Evolutionary conservation across 441 rosid genomes (phyloP).

Genomic region (Erodium chrysanthum): DNA sequence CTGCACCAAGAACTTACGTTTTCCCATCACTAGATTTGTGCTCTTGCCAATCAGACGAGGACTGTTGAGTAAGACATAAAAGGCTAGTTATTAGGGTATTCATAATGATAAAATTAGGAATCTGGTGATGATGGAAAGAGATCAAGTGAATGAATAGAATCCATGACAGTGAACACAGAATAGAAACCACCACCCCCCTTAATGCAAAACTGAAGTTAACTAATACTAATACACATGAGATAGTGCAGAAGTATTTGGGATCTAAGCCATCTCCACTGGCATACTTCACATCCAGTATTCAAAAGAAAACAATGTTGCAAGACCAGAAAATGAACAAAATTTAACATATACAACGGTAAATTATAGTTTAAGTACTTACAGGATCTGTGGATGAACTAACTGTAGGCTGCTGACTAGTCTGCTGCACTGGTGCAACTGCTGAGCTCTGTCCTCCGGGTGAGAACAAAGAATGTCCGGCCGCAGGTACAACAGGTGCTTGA

Average conservation of each 20-base stretch:
- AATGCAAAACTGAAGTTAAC: background rate
- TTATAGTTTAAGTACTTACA: constrained; percentile 31
- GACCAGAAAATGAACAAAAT: constrained; percentile 7
- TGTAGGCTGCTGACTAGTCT: constrained; percentile 43
- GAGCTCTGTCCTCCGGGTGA: constrained; percentile 43
- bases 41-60: constrained; percentile 89
- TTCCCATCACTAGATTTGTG: constrained; percentile 79
- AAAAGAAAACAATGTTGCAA: background rate
- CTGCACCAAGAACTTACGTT: constrained; percentile 42
- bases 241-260: background rate
- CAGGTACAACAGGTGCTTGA: constrained; percentile 36
- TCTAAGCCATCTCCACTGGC: background rate
- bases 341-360: background rate
- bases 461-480: constrained; percentile 52
- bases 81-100: constrained; percentile 5
- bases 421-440: constrained; percentile 39
- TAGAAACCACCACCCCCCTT: background rate
- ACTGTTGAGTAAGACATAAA: constrained; percentile 29
- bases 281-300: background rate
- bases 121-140: background rate
- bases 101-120: background rate
- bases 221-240: background rate
- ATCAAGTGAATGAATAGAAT: background rate
- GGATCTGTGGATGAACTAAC: constrained; percentile 36
- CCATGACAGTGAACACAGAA: background rate